A percentile compares a stretch with the other conserved stretches of the same genome.
These are phyloP conservation scores for Hymenotorrendiella dingleyae DNA, from an alignment of 2,329 filamentous ascomycete genomes.

Conservation along the genomic window DNA sequence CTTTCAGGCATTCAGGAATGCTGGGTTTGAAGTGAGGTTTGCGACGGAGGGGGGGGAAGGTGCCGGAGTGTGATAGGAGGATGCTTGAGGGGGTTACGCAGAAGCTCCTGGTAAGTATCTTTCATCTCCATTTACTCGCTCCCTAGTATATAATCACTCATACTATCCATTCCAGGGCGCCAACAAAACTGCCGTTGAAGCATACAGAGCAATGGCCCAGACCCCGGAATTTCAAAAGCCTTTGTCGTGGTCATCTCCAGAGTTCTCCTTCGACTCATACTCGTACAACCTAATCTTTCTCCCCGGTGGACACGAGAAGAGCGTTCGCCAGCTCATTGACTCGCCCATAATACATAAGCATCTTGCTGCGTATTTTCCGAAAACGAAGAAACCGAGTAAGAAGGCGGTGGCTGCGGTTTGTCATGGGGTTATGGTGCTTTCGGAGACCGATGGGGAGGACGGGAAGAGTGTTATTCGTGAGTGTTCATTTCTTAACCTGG, in stretches of 20 bases:
- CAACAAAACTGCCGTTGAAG: slow-evolving; percentile 33
- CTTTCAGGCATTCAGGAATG: slow-evolving; percentile 41
- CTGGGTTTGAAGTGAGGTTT: slow-evolving; percentile 42
- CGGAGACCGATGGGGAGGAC: slow-evolving; percentile 35
- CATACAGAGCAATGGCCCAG: slow-evolving; percentile 39
- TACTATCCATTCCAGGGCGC: no score
- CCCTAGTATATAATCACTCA: not conserved
- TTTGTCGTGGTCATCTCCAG: slow-evolving; percentile 38
- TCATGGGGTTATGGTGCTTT: slow-evolving; percentile 47
- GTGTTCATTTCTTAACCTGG: no score
- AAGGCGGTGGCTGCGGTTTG: slow-evolving; percentile 45
- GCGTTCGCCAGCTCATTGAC: slow-evolving; percentile 45
- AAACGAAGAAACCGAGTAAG: slow-evolving; percentile 37
- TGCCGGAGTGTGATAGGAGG: slow-evolving; percentile 42
- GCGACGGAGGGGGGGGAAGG: slow-evolving; percentile 44
- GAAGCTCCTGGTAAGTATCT: slow-evolving; percentile 39
- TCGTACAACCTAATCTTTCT: slow-evolving; percentile 46
- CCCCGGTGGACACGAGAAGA: slow-evolving; percentile 48
- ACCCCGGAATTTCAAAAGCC: slow-evolving; percentile 39
- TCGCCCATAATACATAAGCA: slow-evolving; percentile 39
- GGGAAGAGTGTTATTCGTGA: slow-evolving; percentile 34
- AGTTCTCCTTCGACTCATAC: slow-evolving; percentile 38
- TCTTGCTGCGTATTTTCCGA: slow-evolving; percentile 42
- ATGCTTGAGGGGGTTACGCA: slow-evolving; percentile 45
- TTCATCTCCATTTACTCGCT: slow-evolving; percentile 1